Evolutionary conservation across 192 early-diverging fungal genomes (phyloP).

Genomic region (Hyaloraphidium curvatum): DNA sequence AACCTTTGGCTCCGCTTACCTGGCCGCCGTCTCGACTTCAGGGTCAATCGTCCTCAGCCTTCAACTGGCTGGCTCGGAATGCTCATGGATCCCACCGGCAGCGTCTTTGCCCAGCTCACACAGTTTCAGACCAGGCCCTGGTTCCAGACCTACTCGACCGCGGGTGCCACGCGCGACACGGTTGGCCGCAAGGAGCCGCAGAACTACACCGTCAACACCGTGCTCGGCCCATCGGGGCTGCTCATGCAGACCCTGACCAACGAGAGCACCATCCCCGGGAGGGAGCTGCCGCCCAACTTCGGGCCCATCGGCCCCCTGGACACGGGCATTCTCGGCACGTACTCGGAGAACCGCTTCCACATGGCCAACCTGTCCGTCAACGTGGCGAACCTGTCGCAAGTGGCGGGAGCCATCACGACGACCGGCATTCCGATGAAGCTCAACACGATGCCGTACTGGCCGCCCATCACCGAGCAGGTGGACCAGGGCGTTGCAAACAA

Average conservation of each 20-base stretch:
- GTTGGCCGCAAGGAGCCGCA: conserved; percentile 9
- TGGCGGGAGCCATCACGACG: neutral
- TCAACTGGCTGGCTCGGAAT: conserved; percentile 24
- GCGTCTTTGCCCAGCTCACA: conserved; percentile 4
- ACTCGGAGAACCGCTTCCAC: neutral
- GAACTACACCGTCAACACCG: conserved; percentile 7
- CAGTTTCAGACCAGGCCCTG: conserved; percentile 3
- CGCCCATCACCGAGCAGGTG: neutral
- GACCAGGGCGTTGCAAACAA: neutral
- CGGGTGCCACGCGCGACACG: conserved; percentile 16
- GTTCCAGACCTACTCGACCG: conserved; percentile 13
- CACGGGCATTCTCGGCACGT: neutral
- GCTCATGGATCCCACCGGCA: conserved; percentile 4
- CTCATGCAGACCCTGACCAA: neutral
- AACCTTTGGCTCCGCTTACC: neutral
- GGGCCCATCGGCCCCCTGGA: neutral
- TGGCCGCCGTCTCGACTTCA: neutral
- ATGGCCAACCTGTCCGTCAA: neutral
- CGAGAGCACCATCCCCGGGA: neutral
- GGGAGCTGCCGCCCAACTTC: neutral
- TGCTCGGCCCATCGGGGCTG: conserved; percentile 4
- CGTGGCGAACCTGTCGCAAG: neutral
- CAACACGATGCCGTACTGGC: neutral
- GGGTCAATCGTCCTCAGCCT: conserved; percentile 11
- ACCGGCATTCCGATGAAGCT: neutral